These are phyloP conservation scores for Bathelium albidoporum DNA, from an alignment of 495 filamentous ascomycete species.

Conservation along the genomic window DNA sequence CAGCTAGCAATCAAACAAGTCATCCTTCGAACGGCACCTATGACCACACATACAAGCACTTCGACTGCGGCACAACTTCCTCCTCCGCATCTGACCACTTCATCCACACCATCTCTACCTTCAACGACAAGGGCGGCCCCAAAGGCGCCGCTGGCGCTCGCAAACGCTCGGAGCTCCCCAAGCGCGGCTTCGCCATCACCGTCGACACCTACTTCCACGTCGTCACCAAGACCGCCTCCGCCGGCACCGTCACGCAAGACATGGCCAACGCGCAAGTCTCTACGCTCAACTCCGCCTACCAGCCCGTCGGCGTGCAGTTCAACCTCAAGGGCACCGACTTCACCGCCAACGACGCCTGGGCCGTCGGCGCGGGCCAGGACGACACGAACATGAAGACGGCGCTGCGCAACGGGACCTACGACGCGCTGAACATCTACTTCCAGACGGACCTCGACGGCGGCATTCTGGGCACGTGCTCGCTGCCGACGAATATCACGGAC, in stretches of 20 bases:
- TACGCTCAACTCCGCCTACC: slow-evolving; percentile 43
- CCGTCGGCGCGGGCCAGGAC: slow-evolving; percentile 30
- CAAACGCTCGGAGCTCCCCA: slow-evolving; percentile 8
- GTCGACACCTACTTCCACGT: slow-evolving; percentile 57
- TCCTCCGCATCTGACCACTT: slow-evolving; percentile 20
- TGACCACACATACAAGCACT: slow-evolving; percentile 19
- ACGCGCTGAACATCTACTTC: slow-evolving; percentile 56
- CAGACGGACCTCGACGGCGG: slow-evolving; percentile 39
- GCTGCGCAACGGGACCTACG: slow-evolving; percentile 51
- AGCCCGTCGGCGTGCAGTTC: slow-evolving; percentile 43
- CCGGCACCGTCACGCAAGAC: slow-evolving; percentile 40
- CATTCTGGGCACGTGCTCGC: slow-evolving; percentile 49
- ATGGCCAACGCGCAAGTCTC: slow-evolving; percentile 36
- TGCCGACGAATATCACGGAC: slow-evolving; percentile 25
- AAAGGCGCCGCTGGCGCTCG: slow-evolving; percentile 13
- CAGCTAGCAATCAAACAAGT: background rate
- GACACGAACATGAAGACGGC: slow-evolving; percentile 47
- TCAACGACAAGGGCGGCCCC: slow-evolving; percentile 14
- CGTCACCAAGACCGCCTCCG: slow-evolving; percentile 38
- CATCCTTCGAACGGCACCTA: background rate
- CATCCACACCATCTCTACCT: slow-evolving; percentile 21
- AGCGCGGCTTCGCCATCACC: slow-evolving; percentile 21
- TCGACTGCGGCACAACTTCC: slow-evolving; percentile 30
- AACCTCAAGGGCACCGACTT: slow-evolving; percentile 39
- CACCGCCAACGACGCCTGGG: slow-evolving; percentile 51